phyloP scores from a whole-genome alignment of 2,329 filamentous ascomycete genomes.

The Colletotrichum kahawae region DNA sequence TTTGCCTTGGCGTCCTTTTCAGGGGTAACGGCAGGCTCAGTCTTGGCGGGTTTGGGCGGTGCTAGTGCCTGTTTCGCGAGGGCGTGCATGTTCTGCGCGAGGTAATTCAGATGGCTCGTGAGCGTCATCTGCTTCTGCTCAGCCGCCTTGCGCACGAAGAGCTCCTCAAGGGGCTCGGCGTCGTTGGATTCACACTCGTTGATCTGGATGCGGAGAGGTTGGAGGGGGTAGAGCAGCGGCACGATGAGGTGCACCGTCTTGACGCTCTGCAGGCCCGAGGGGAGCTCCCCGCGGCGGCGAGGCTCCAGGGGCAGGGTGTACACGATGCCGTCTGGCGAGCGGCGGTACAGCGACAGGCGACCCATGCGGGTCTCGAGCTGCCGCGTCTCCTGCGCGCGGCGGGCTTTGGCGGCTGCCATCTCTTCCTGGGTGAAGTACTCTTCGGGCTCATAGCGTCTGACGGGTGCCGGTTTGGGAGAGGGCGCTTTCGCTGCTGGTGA shows the following conservation, averaged over 20 bases:
- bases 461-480: constrained; percentile 1
- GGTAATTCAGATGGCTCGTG: constrained; percentile 77
- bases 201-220: constrained; percentile 69
- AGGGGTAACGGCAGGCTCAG: constrained; percentile 14
- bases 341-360: constrained; percentile 68
- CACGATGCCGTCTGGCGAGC: constrained; percentile 70
- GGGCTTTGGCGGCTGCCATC: constrained; percentile 65
- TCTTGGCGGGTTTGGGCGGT: constrained; percentile 19
- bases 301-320: constrained; percentile 76
- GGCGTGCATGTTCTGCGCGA: constrained; percentile 72
- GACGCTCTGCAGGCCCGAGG: constrained; percentile 63
- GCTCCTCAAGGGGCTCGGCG: constrained; percentile 66
- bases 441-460: constrained; percentile 43
- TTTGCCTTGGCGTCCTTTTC: constrained; percentile 25
- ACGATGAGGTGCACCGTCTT: constrained; percentile 72
- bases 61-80: constrained; percentile 62
- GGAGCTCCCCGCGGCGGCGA: constrained; percentile 63
- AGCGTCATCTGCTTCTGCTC: constrained; percentile 66
- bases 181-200: constrained; percentile 66
- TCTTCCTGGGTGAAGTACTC: constrained; percentile 63
- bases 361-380: constrained; percentile 80
- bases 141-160: constrained; percentile 65
- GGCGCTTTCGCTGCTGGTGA: neutral
- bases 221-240: constrained; percentile 73
- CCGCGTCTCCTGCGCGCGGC: constrained; percentile 68